phyloP scores from a whole-genome alignment of 768 basidiomycete species.

The Pisolithus marmoratus region DNA sequence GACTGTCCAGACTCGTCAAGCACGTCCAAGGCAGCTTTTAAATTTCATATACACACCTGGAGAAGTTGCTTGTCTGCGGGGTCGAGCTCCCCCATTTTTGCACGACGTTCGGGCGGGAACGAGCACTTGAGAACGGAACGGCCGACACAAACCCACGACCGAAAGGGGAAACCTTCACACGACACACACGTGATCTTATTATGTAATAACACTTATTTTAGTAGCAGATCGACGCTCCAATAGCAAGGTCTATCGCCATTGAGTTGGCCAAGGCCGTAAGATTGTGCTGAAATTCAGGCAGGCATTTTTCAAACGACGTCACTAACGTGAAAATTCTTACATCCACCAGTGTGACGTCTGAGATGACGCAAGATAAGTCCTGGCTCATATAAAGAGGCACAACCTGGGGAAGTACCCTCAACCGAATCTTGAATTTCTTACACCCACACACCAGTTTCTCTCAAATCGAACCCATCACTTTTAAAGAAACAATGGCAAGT shows the following conservation, averaged over 20 bases:
- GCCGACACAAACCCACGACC: not conserved
- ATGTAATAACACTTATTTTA: too few relatives aligned
- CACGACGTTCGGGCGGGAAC: not conserved
- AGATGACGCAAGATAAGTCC: slow-evolving; percentile 6
- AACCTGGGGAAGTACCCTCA: not conserved
- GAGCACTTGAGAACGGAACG: not conserved
- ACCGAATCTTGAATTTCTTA: not conserved
- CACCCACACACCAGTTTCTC: not conserved
- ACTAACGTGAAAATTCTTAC: not conserved
- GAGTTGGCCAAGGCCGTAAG: too few relatives aligned
- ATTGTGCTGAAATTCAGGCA: too few relatives aligned
- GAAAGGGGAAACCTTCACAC: too few relatives aligned
- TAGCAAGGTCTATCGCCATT: too few relatives aligned
- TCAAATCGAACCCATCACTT: too few relatives aligned
- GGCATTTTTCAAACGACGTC: slow-evolving; percentile 8
- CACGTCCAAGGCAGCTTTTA: not conserved
- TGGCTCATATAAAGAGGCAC: slow-evolving; percentile 10
- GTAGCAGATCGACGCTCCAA: too few relatives aligned
- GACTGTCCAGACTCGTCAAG: slow-evolving; percentile 9
- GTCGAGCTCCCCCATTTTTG: slow-evolving; percentile 23
- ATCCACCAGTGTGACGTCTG: slow-evolving; percentile 10
- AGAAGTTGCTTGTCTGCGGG: slow-evolving; percentile 21
- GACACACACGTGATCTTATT: too few relatives aligned
- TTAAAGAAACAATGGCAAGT: not conserved
- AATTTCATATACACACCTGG: slow-evolving; percentile 9